Base-by-base conservation (phyloP, 306 rosid genomes). In the Betula pendula region DNA sequence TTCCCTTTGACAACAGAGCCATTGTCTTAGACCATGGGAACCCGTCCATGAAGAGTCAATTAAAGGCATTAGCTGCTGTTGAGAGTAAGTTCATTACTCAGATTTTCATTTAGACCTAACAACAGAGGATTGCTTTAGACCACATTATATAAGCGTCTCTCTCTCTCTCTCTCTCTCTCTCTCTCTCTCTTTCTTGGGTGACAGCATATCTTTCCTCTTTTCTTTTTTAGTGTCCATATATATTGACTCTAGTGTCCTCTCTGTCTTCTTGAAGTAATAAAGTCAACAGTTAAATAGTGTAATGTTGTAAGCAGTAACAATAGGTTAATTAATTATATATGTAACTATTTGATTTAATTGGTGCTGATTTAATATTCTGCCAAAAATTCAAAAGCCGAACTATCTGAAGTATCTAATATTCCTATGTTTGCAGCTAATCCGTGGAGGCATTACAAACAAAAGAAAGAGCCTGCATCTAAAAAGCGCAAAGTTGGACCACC, bases 11-110 rank as follows among this genome's bases (percentile, higher is more conserved):
- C 51, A 11, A 73, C 96, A 95, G 98, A 84, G 85, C 99, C 79
- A 91, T 92, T 82, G 91, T 96, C 78, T 79, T 96, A 79, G 99
- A 96, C 69, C 94, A 82, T 35, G 97, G 89, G 81, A 92, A 88
- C 81, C 97, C 96, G 7, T 78, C 97, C 48, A 85, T 71, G 91
- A 88, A 88, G 87, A 89, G 82, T 81, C 97, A 92, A 71, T 58
- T 79, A 74, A 87, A 91, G 87, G 88, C 82, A 77, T 58, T 89
- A 62, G 90, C 84, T 79, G 96, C 97, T 84, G 92, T 83, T 77
- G 89, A 90, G 80, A 81, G 99, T 92, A 85, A 79, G 80, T 74
- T 76, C 75, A 62, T 59, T 12, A 7, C 47, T 78, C 29, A 6
- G 65, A 17, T 55, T 35, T 77, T 70, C 55, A 29, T 50, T 75